Conservation (phyloP, 2,329 filamentous ascomycete species). For the Claviceps sp. region DNA sequence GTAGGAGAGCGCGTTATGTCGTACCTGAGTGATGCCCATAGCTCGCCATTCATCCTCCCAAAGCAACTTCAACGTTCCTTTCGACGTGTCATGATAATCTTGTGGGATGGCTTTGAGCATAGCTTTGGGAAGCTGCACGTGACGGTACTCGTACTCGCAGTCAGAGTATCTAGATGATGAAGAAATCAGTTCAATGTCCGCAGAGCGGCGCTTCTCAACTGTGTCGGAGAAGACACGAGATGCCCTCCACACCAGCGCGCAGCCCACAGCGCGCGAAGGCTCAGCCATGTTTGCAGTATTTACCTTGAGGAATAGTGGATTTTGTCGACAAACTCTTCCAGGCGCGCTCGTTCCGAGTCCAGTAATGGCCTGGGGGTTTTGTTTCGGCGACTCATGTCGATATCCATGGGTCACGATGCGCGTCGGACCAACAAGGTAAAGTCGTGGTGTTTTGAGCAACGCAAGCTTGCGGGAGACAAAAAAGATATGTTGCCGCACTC, state of each 20-base stretch:
- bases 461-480: neutral
- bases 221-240: neutral
- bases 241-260: neutral
- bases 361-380: slow-evolving; percentile 67
- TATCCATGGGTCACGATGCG: slow-evolving; percentile 27
- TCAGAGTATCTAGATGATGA: slow-evolving; percentile 64
- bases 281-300: neutral
- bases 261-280: neutral
- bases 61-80: slow-evolving; percentile 87
- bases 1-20: slow-evolving; percentile 10
- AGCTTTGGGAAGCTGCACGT: slow-evolving; percentile 92
- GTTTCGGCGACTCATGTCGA: slow-evolving; percentile 79
- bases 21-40: slow-evolving; percentile 90
- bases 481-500: slow-evolving; percentile 1
- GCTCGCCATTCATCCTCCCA: slow-evolving; percentile 99
- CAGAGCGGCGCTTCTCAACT: neutral
- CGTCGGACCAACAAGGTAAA: slow-evolving; percentile 4
- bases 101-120: slow-evolving; percentile 97
- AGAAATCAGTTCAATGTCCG: slow-evolving; percentile 3
- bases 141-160: slow-evolving; percentile 86
- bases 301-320: slow-evolving; percentile 94
- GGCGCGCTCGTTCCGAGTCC: slow-evolving; percentile 65
- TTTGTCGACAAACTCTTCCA: slow-evolving; percentile 83
- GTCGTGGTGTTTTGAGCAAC: slow-evolving; percentile 1
- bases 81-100: slow-evolving; percentile 78